Base-by-base conservation (phyloP, 208 protist genomes). In the Crithidia expoeki region DNA sequence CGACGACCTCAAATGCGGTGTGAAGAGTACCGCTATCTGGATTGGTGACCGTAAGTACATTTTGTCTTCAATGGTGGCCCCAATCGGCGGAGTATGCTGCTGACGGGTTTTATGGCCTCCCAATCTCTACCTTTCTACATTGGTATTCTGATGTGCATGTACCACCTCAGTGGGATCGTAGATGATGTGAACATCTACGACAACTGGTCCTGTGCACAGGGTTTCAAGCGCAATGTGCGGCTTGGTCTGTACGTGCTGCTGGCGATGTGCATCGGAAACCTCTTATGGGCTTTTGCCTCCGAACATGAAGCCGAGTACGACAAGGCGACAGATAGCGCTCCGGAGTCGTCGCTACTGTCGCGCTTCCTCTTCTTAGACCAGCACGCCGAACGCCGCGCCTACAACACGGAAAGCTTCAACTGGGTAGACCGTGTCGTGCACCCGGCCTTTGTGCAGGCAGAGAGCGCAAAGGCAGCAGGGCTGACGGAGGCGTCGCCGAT, bases 101-200 rank as follows among this genome's bases (percentile, higher is more conserved):
- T 85, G 50, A 84, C 83, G 12, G 91, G 91, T 33, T 74, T 91
- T 19, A 58, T 85, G 59, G 88, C 81, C 11, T 87, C 88, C 25
- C 88, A 94, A 73, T 83, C 84, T 6, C 57, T 93, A 66, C 84
- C 85, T 16, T 96, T 83, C 79, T 96, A 94, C 70, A 32, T 88
- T 11, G 75, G 84, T 23, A 74, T 89, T 36, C 30, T 83, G 5
- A 16, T 86, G 25, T 89, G 83, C 63, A 79, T 85, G 56, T 89
- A 84, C 72, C 80, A 83, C 49, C 77, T 96, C 19, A 75, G 92
- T 68, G 60, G 56, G 57, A 85, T 94, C 49, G 82, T 96, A 44
- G 91, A 96, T 49, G 77, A 94, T 72, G 88, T 94, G 27, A 96
- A 96, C 74, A 90, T 96, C 57, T 89, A 93, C 72, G 91, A 96